Evolutionary conservation across 1,139 yeast species (phyloP), one percentile per base, ranked within the genome.

Genomic region (Saccharomycopsis hybrid): DNA sequence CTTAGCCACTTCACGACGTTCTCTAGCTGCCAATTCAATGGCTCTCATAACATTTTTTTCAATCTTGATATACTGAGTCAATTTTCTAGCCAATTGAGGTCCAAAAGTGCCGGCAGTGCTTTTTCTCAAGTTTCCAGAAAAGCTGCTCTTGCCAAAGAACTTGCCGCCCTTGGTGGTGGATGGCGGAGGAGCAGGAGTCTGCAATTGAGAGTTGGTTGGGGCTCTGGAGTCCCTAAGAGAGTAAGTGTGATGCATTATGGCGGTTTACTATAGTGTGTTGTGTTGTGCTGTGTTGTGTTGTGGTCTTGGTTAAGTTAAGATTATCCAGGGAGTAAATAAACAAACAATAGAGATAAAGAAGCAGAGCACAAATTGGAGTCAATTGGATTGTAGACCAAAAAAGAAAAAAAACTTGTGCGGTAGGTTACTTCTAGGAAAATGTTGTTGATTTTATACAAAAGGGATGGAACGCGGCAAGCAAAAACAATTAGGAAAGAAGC

Each of bases 21-120:
- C 98, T 67, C 87, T 81, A 58, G 97, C 94, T 56, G 90, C 89
- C 61, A 87, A 76, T 73, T 92, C 97, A 63, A 92, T 78, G 57
- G 96, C 82, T 68, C 96, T 82, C 88, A 90, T 85, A 55, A 92
- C 88, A 66, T 88, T 88, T 78, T 92, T 92, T 74, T 92, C 98
- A 78, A 88, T 85, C 80, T 92, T 92, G 66, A 92, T 90, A 67
- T 85, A 78, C 63, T 82, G 87, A 50, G 96, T 78, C 62, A 92
- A 79, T 69, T 92, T 90, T 71, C 95, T 82, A 49, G 96, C 78
- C 65, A 92, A 77, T 71, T 92, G 97, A 27, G 97, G 97, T 44
- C 96, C 97, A 62, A 88, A 82, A 51, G 86, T 78, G 54, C 97
- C 97, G 54, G 52, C 46, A 2, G 50, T 11, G 25, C 31, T 43